Evolutionary conservation across 495 filamentous ascomycete species (phyloP).

Genomic region (Aspergillus haitiensis): DNA sequence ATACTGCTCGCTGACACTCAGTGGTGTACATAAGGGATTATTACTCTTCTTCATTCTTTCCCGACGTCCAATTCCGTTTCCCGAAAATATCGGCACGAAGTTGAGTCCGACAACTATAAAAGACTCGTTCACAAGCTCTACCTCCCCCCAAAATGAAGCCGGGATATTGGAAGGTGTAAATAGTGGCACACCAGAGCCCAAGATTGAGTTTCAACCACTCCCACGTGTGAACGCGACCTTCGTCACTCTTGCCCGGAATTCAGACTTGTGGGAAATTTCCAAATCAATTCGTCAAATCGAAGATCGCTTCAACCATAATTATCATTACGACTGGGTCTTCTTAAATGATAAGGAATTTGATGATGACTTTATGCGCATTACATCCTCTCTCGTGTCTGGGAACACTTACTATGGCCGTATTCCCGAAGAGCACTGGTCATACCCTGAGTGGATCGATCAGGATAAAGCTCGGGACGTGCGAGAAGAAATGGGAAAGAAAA

Average conservation of each 20-base stretch:
- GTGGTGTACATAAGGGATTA: slow-evolving; percentile 53
- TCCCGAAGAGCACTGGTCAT: slow-evolving; percentile 84
- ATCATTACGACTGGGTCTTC: slow-evolving; percentile 99
- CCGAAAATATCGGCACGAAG: slow-evolving; percentile 32
- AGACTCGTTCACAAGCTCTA: slow-evolving; percentile 13
- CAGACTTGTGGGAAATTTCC: slow-evolving; percentile 93
- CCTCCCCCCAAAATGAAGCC: slow-evolving; percentile 9
- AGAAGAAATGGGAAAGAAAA: slow-evolving; percentile 77
- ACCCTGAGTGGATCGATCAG: slow-evolving; percentile 81
- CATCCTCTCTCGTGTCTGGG: slow-evolving; percentile 83
- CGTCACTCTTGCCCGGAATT: slow-evolving; percentile 89
- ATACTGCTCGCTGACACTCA: not conserved
- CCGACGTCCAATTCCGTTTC: slow-evolving; percentile 59
- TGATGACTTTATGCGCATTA: slow-evolving; percentile 87
- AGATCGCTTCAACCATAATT: slow-evolving; percentile 94
- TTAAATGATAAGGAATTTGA: slow-evolving; percentile 94
- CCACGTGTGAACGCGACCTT: slow-evolving; percentile 93
- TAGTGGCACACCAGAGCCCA: not conserved
- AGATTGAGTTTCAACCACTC: slow-evolving; percentile 40
- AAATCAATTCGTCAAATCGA: slow-evolving; percentile 92
- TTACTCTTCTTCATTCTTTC: slow-evolving; percentile 79
- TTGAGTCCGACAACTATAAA: slow-evolving; percentile 29
- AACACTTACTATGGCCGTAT: slow-evolving; percentile 87
- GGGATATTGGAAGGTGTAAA: slow-evolving; percentile 26
- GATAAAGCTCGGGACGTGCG: slow-evolving; percentile 78